Percentiles rank a stretch among this genome's conserved stretches.
Conservation (phyloP, 768 basidiomycete genomes). For the Suillus plorans region DNA sequence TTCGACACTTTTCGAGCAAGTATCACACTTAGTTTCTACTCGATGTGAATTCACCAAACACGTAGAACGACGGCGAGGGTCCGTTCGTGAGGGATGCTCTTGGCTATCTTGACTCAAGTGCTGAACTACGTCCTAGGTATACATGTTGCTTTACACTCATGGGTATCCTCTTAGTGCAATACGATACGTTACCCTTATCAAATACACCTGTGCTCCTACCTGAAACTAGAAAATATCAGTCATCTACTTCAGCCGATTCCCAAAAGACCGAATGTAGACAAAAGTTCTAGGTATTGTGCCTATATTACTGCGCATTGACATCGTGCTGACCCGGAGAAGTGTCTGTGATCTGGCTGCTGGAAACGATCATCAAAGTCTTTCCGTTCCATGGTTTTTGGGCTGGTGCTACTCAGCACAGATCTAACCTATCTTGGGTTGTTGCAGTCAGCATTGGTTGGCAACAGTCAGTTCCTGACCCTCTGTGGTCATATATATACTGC, state of each 20-base stretch:
- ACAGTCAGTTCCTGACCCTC: conserved; percentile 6
- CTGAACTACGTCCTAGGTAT: conserved; percentile 9
- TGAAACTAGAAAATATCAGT: conserved; percentile 7
- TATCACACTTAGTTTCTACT: neutral
- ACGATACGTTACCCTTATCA: conserved; percentile 5
- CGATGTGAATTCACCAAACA: neutral
- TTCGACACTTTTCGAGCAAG: conserved; percentile 5
- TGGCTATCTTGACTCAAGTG: neutral
- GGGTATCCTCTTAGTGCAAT: conserved; percentile 18
- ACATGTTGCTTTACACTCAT: conserved; percentile 14
- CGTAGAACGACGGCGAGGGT: conserved; percentile 7
- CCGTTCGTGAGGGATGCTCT: conserved; percentile 12
- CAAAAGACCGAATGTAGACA: conserved; percentile 12
- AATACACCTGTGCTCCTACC: too few relatives aligned
- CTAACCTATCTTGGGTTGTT: conserved; percentile 13
- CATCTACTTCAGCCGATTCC: conserved; percentile 20
- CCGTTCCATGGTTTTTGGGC: conserved; percentile 16
- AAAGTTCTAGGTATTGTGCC: conserved; percentile 17
- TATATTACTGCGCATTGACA: neutral
- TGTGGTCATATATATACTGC: conserved; percentile 10
- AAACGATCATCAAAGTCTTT: conserved; percentile 14
- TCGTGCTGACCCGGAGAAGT: conserved; percentile 10
- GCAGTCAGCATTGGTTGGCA: conserved; percentile 4
- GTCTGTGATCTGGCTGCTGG: conserved; percentile 13
- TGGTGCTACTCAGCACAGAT: neutral